phyloP scores from a whole-genome alignment of 2,329 filamentous ascomycete species.

The Paecilomyces sp. region DNA sequence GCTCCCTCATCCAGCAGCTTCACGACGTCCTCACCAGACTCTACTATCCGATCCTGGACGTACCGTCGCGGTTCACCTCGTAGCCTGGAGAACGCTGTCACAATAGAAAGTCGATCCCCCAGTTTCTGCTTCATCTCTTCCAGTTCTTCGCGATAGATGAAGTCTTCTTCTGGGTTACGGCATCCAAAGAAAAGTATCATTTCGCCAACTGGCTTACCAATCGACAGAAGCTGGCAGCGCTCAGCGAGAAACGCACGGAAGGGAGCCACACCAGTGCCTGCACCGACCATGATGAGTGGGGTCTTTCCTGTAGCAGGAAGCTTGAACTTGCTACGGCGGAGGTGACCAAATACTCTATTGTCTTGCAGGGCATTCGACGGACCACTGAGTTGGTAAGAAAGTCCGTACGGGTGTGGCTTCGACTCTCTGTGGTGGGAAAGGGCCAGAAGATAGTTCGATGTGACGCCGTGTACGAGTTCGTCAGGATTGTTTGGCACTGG shows the following conservation, averaged over 20 bases:
- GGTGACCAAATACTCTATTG: conserved; percentile 80
- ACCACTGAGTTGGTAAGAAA: conserved; percentile 73
- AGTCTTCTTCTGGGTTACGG: conserved; percentile 29
- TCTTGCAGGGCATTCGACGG: conserved; percentile 89
- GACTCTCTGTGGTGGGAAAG: conserved; percentile 50
- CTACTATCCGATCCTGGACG: conserved; percentile 32
- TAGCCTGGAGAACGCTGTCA: conserved; percentile 21
- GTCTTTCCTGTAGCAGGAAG: conserved; percentile 50
- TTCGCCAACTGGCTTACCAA: conserved; percentile 28
- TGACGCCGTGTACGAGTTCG: conserved; percentile 75
- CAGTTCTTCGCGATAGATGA: conserved; percentile 26
- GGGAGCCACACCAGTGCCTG: conserved; percentile 46
- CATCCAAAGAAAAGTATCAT: conserved; percentile 40
- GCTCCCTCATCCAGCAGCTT: conserved; percentile 30
- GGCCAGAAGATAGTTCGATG: conserved; percentile 87
- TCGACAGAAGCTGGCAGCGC: conserved; percentile 26
- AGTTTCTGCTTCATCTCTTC: conserved; percentile 14
- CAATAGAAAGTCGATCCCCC: conserved; percentile 11
- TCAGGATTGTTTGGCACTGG: conserved; percentile 60
- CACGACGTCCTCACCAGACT: conserved; percentile 21
- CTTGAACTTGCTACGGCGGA: conserved; percentile 95
- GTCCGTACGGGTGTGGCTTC: conserved; percentile 66
- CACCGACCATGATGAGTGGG: conserved; percentile 47
- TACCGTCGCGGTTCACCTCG: conserved; percentile 18
- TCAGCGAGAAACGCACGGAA: conserved; percentile 39